Evolutionary conservation across 2,329 filamentous ascomycete species (phyloP), one percentile per base, ranked within the genome.

Genomic region (Tolypocladium nubicola): DNA sequence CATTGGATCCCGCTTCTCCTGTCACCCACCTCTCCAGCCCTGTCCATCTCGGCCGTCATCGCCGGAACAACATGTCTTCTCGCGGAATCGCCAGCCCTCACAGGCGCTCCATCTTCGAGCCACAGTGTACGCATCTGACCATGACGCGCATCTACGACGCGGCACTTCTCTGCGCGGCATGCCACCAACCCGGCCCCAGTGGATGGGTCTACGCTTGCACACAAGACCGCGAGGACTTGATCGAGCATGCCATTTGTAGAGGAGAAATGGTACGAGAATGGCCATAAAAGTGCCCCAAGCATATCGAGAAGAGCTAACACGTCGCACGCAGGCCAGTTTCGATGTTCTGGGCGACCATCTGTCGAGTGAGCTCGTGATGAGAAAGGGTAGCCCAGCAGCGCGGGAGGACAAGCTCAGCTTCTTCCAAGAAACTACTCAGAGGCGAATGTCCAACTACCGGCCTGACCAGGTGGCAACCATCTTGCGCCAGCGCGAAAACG

Each of bases 121-220:
- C 69, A 1, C 64, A 68, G 58, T 91, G 88, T 70, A 88, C 83
- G 2, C 88, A 92, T 66, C 72, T 84, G 52, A 84, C 79, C 57
- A 85, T 90, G 79, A 81, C 83, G 11, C 82, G 86, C 35, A 69
- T 89, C 50, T 88, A 85, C 63, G 79, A 79, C 39, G 58, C 71
- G 23, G 67, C 76, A 35, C 68, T 75, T 52, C 65, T 68, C 21
- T 94, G 89, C 71, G 71, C 77, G 9, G 66, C 76, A 30, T 94
- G 89, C 64, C 73, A 73, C 43, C 71, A 73, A 45, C 69, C 70
- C 1, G 81, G 86, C 0, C 71, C 76, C 19, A 76, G 86, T 56
- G 87, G 88, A 33, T 94, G 87, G 82, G 72, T 94, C 26, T 94
- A 89, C 69, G 76, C 80, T 59, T 94, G 90, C 69, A 81, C 78